Conservation (phyloP, 2,329 filamentous ascomycete species). For the Verticillium nubilum region DNA sequence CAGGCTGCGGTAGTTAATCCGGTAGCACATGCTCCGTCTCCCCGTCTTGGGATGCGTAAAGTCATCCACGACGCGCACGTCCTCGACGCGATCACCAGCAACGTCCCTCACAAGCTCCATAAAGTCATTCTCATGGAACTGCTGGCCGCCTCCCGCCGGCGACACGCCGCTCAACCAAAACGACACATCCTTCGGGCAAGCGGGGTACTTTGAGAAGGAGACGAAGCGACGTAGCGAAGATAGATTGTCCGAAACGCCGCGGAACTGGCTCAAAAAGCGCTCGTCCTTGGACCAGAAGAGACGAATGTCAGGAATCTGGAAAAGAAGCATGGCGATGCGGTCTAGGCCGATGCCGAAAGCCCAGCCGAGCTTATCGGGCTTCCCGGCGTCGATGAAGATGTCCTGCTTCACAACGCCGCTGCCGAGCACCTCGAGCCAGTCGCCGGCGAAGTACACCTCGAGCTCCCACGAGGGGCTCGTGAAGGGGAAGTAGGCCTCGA, state of each 20-base stretch:
- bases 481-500: slow-evolving; percentile 97
- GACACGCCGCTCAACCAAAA: slow-evolving; percentile 70
- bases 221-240: slow-evolving; percentile 58
- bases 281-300: slow-evolving; percentile 89
- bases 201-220: slow-evolving; percentile 87
- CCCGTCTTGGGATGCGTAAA: slow-evolving; percentile 85
- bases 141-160: slow-evolving; percentile 37
- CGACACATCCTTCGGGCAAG: slow-evolving; percentile 85
- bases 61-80: slow-evolving; percentile 77
- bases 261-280: slow-evolving; percentile 85
- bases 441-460: slow-evolving; percentile 88
- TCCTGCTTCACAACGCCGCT: slow-evolving; percentile 84
- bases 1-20: slow-evolving; percentile 88
- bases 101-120: slow-evolving; percentile 91
- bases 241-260: slow-evolving; percentile 48
- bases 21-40: slow-evolving; percentile 80
- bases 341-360: slow-evolving; percentile 94
- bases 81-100: slow-evolving; percentile 79
- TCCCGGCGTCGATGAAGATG: slow-evolving; percentile 70
- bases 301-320: slow-evolving; percentile 92
- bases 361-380: slow-evolving; percentile 77
- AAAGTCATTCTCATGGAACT: slow-evolving; percentile 90
- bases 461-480: slow-evolving; percentile 94
- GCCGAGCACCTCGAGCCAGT: slow-evolving; percentile 96
- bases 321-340: slow-evolving; percentile 94